Evolutionary conservation across 2,329 filamentous ascomycete genomes (phyloP), one percentile per base, ranked within the genome.

Genomic region (Sporothrix humicola): DNA sequence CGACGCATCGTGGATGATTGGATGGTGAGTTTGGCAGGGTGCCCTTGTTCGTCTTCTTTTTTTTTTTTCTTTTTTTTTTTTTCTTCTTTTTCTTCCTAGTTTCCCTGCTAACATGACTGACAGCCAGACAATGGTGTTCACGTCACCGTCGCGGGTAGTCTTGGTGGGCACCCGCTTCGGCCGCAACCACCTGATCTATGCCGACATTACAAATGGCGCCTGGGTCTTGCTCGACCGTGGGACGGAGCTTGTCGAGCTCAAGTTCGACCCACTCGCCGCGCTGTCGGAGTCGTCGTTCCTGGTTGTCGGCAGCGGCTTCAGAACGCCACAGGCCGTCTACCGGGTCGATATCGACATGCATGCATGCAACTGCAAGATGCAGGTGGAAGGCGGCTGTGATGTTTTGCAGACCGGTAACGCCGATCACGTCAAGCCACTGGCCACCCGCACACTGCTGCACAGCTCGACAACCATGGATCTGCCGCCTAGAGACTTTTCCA

Each of bases 111-210:
- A 37, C 31, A 37, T 37, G 31, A 37, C 31, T 7, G 31, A 37
- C 17, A 85, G 84, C 59, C 81, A 81, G 26, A 83, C 83, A 0
- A 85, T 84, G 69, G 78, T 79, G 0, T 81, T 82, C 0, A 75
- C 87, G 13, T 82, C 81, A 1, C 69, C 78, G 1, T 78, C 78
- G 5, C 77, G 78, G 5, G 71, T 86, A 2, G 78, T 83, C 6
- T 82, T 84, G 5, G 77, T 77, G 0, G 79, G 78, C 8, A 79
- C 79, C 0, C 76, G 79, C 3, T 74, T 82, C 9, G 84, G 83
- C 6, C 74, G 77, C 26, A 79, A 79, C 3, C 78, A 78, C 15
- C 77, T 86, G 3, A 75, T 85, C 10, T 74, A 82, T 7, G 81
- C 85, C 70, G 80, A 86, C 48, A 70, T 86, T 4, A 68, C 79